phyloP scores from a whole-genome alignment of 495 filamentous ascomycete genomes.

The Penicillium bovifimosum region DNA sequence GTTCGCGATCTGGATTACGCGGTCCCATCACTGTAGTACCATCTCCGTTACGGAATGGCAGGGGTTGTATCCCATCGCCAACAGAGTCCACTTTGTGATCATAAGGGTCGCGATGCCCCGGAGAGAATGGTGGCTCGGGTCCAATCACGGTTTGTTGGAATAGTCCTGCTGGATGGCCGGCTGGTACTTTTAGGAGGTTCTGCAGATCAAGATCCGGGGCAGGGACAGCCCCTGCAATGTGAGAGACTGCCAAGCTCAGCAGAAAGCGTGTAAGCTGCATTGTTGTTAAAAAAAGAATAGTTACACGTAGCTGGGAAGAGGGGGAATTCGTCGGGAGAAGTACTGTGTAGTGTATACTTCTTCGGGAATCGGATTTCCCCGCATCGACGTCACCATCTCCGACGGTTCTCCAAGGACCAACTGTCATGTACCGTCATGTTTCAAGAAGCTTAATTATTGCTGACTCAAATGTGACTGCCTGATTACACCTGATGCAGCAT shows the following conservation, averaged over 20 bases:
- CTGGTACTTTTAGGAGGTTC: constrained; percentile 7
- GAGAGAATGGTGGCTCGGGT: constrained; percentile 28
- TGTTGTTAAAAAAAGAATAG: neutral
- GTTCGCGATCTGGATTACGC: constrained; percentile 56
- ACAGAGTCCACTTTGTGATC: constrained; percentile 52
- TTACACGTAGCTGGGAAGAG: neutral
- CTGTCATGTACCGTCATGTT: too few relatives aligned
- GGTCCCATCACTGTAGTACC: constrained; percentile 60
- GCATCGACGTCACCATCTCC: constrained; percentile 8
- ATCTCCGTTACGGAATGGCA: constrained; percentile 60
- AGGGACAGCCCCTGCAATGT: constrained; percentile 3
- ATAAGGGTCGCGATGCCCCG: constrained; percentile 40
- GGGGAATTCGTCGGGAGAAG: neutral
- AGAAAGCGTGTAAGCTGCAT: neutral
- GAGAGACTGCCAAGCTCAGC: neutral
- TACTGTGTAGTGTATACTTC: neutral
- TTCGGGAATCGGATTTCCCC: neutral
- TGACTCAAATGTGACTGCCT: too few relatives aligned
- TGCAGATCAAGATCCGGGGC: constrained; percentile 11
- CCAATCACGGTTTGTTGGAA: neutral
- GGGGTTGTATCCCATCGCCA: constrained; percentile 51
- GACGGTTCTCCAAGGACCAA: too few relatives aligned
- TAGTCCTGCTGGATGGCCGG: neutral
- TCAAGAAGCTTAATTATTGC: neutral
- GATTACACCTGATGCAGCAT: too few relatives aligned